phyloP scores from a whole-genome alignment of 2,329 filamentous ascomycete genomes.

The Neofusicoccum laricinum region DNA sequence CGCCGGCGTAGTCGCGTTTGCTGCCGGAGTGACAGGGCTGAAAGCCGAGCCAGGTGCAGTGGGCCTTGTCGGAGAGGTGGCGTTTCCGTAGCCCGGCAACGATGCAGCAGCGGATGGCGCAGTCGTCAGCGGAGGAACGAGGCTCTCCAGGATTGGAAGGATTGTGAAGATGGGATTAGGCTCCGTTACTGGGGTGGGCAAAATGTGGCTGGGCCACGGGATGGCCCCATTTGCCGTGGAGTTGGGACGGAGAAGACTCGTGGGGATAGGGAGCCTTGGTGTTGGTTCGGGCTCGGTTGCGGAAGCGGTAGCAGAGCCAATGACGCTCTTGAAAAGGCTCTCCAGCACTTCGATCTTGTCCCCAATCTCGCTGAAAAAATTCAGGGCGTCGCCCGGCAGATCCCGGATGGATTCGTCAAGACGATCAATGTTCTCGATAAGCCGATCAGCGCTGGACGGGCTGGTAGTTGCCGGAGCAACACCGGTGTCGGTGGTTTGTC shows the following conservation, averaged over 20 bases:
- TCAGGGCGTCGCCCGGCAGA: constrained; percentile 7
- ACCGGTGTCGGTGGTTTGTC: constrained; percentile 1
- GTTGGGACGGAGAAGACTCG: background rate
- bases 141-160: constrained; percentile 4
- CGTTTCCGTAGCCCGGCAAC: background rate
- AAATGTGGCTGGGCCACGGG: background rate
- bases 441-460: background rate
- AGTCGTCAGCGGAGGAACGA: background rate
- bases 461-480: constrained; percentile 11
- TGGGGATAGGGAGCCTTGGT: background rate
- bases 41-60: background rate
- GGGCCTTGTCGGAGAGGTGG: background rate
- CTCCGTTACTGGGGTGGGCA: background rate
- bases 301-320: background rate
- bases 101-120: background rate
- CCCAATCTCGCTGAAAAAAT: constrained; percentile 8
- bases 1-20: background rate
- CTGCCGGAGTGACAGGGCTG: background rate
- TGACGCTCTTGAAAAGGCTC: background rate
- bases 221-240: background rate
- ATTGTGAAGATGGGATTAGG: background rate
- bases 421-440: constrained; percentile 10
- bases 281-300: background rate
- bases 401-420: constrained; percentile 9
- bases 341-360: constrained; percentile 7